Evolutionary conservation across 2,329 filamentous ascomycete genomes (phyloP).

Genomic region (Botrytis fragariae): DNA sequence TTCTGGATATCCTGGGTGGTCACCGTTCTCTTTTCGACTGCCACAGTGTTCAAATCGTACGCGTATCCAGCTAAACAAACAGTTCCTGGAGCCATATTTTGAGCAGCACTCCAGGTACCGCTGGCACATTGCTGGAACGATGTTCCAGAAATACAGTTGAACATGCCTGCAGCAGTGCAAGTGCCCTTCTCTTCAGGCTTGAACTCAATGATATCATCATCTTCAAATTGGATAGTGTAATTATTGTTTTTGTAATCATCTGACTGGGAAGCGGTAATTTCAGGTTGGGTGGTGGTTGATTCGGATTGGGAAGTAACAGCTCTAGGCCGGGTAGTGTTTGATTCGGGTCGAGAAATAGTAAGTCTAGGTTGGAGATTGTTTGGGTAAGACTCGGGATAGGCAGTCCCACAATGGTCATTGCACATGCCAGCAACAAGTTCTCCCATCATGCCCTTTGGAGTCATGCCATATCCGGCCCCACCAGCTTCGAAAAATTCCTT

Average conservation of each 20-base stretch:
- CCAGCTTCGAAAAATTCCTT: neutral
- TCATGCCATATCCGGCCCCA: neutral
- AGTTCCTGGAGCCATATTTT: conserved; percentile 47
- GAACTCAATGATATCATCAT: neutral
- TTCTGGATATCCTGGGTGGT: neutral
- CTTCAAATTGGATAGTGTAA: neutral
- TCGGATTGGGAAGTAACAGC: neutral
- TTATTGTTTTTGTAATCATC: neutral
- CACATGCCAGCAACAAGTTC: neutral
- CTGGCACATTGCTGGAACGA: conserved; percentile 56
- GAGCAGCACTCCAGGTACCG: conserved; percentile 48
- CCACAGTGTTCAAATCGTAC: conserved; percentile 41
- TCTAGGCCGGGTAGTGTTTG: neutral
- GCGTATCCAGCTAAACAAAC: conserved; percentile 46
- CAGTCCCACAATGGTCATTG: neutral
- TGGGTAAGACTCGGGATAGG: neutral
- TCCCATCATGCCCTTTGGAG: neutral
- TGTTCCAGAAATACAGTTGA: conserved; percentile 53
- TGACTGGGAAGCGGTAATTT: neutral
- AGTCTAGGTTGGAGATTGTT: neutral
- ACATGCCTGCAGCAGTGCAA: conserved; percentile 50
- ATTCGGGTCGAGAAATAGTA: neutral
- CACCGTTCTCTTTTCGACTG: neutral
- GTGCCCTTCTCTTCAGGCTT: conserved; percentile 33
- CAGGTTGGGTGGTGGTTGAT: neutral